Conservation (phyloP, 129 eudicot genomes). For the Apium graveolens region DNA sequence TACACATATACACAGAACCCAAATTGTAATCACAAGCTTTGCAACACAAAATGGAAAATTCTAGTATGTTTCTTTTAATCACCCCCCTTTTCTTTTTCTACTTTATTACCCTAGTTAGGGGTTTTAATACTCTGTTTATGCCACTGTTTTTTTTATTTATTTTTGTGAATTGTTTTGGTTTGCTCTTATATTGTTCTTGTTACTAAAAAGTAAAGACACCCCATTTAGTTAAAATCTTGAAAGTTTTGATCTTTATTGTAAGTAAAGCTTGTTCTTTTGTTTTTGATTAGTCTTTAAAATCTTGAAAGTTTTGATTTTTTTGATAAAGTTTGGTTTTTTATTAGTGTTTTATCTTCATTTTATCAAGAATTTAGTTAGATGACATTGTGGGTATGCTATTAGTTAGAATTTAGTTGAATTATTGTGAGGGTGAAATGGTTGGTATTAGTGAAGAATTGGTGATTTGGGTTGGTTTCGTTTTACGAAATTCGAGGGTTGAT, state of each 20-base stretch:
- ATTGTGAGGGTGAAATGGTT: background rate
- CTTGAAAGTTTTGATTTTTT: background rate
- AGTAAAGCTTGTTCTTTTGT: background rate
- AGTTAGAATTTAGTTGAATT: background rate
- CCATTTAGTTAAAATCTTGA: background rate
- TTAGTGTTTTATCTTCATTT: background rate
- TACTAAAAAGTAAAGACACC: background rate
- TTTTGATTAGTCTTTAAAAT: background rate
- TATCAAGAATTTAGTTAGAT: background rate
- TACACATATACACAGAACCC: background rate
- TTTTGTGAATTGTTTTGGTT: background rate
- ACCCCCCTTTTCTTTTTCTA: background rate
- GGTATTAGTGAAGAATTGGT: background rate
- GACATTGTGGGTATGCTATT: background rate
- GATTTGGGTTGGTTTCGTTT: background rate
- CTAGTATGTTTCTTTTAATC: constrained; percentile 23
- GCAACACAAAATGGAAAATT: constrained; percentile 23
- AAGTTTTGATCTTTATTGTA: background rate
- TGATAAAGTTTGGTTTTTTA: background rate
- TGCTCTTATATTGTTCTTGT: background rate
- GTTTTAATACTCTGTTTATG: background rate
- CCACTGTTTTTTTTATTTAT: background rate
- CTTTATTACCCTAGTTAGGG: background rate
- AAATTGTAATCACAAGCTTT: background rate
- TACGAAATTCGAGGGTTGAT: background rate